Evolutionary conservation across 768 basidiomycete species (phyloP).

Genomic region (Termitomyces sp.): DNA sequence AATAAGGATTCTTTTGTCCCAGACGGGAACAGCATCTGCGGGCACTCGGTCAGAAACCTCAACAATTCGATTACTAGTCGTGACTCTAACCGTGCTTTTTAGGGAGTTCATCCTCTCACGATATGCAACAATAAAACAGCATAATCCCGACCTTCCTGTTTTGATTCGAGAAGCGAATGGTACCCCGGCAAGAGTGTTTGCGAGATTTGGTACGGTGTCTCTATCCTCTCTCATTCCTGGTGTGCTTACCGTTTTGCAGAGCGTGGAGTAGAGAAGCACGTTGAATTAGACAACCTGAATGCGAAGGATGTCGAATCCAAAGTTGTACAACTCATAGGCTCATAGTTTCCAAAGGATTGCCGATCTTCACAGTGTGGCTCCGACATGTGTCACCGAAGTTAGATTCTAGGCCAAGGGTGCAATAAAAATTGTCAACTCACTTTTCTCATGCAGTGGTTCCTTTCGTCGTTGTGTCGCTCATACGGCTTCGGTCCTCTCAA

Average conservation of each 20-base stretch:
- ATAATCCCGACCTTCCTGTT: slow-evolving; percentile 85
- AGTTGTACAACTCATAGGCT: slow-evolving; percentile 59
- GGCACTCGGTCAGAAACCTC: slow-evolving; percentile 62
- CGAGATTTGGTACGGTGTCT: slow-evolving; percentile 70
- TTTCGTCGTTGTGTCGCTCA: too few relatives aligned
- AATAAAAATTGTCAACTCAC: not conserved
- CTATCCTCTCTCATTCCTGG: slow-evolving; percentile 2
- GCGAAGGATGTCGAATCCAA: slow-evolving; percentile 68
- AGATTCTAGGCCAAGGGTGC: not conserved
- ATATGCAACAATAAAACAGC: slow-evolving; percentile 73
- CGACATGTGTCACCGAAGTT: not conserved
- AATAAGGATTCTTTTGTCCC: slow-evolving; percentile 77
- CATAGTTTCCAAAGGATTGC: slow-evolving; percentile 17
- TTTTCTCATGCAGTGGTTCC: not conserved
- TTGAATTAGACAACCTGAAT: slow-evolving; percentile 75
- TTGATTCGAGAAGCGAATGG: slow-evolving; percentile 78
- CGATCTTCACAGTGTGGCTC: slow-evolving; percentile 1
- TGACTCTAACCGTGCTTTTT: slow-evolving; percentile 14
- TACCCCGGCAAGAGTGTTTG: slow-evolving; percentile 81
- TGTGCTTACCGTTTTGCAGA: slow-evolving; percentile 40
- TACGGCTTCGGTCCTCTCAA: not conserved
- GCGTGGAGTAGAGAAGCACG: slow-evolving; percentile 76
- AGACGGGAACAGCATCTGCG: slow-evolving; percentile 70
- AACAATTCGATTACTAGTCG: not conserved
- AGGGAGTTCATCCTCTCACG: slow-evolving; percentile 79